Evolutionary conservation across 768 basidiomycete genomes (phyloP), one percentile per base, ranked within the genome.

Genomic region (Lentinula lateritia): DNA sequence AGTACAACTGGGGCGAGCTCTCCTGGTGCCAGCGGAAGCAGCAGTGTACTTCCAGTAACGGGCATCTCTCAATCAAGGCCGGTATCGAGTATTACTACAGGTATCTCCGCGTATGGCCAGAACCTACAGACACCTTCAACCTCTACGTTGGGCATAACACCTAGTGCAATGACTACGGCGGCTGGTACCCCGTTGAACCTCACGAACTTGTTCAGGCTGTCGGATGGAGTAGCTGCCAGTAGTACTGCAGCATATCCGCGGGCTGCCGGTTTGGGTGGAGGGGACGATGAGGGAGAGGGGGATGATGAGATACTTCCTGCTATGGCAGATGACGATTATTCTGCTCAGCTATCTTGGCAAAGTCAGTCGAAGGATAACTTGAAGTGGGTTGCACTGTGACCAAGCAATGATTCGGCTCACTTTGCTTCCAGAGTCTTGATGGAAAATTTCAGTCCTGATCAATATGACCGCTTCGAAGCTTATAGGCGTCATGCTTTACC

Each of bases 251-350:
- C 53, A 52, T 68, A 41, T 58, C 65, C 42, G 58, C 70, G 3
- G 61, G 61, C 10, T 57, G 58, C 15, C 20, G 53, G 18, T 53
- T 58, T 56, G 45, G 39, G 56, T 57, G 58, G 16, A 20, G 58
- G 16, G 16, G 81, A 83, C 28, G 83, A 83, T 32, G 83, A 88
- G n/a, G 89, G 74, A 0, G 91, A 88, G 61, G 89, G 82, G 9
- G 90, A 92, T 54, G 91, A 93, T 61, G 90, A 93, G 65, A 70
- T 90, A 46, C 70, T 92, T 38, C 89, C 90, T 48, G 89, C 88
- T 7, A 92, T 93, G 91, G 91, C 90, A 1, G 92, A 93, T 63
- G 92, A 93, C 63, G 92, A 93, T 64, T 93, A 92, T 71, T 91
- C 90, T 10, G 89, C 90, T 1, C 92, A 92, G 66, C 70, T 88